A percentile compares a stretch with the other conserved stretches of the same genome.
phyloP scores from a whole-genome alignment of 345 rosid genomes.

The Anacardium occidentale region DNA sequence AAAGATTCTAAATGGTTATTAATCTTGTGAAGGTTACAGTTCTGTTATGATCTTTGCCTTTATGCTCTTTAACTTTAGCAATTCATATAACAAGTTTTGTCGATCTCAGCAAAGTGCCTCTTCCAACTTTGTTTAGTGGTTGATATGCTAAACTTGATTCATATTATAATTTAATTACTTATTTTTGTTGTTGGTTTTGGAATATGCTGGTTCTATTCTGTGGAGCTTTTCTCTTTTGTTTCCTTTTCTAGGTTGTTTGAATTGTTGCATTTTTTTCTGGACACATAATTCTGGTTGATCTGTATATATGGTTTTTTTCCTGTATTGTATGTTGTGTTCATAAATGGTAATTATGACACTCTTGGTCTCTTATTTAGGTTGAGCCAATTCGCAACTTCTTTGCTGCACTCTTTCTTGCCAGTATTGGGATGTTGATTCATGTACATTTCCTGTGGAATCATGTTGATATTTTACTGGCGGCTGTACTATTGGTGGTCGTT shows the following conservation, averaged over 20 bases:
- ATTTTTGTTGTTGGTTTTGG: too few species aligned
- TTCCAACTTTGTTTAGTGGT: background rate
- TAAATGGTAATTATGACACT: constrained; percentile 1
- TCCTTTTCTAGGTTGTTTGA: background rate
- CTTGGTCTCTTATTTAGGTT: constrained; percentile 40
- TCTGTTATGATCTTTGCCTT: background rate
- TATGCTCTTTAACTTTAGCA: background rate
- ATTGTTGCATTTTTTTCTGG: background rate
- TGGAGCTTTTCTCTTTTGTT: background rate
- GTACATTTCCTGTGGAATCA: constrained; percentile 93
- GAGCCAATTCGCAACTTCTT: constrained; percentile 94
- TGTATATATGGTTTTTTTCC: background rate
- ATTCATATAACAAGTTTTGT: background rate
- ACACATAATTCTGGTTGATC: background rate
- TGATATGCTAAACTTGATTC: background rate
- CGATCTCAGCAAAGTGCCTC: background rate
- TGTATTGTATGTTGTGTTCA: background rate
- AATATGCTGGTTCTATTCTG: background rate
- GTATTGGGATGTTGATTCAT: constrained; percentile 89
- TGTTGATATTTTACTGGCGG: constrained; percentile 80
- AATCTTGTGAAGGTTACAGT: background rate
- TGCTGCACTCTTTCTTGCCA: constrained; percentile 92
- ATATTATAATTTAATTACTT: background rate
- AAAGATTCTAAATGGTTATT: background rate
- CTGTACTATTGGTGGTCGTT: constrained; percentile 74